Conservation (phyloP, 495 filamentous ascomycete species). For the Neurospora sp. region DNA sequence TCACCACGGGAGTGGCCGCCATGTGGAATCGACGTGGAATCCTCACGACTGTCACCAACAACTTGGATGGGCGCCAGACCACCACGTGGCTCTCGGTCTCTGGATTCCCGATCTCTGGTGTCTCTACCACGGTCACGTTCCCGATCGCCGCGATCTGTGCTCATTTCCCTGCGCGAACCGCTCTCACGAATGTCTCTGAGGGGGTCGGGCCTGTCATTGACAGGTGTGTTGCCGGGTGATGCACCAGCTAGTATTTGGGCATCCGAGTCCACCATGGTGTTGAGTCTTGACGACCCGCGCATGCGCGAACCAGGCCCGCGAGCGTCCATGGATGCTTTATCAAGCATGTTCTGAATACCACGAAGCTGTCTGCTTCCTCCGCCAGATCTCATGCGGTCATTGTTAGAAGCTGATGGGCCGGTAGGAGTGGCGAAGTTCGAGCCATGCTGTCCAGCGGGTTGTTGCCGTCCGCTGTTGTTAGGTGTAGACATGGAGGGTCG, state of each 20-base stretch:
- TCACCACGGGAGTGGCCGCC: not conserved
- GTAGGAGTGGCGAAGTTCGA: conserved; percentile 35
- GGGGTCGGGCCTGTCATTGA: conserved; percentile 33
- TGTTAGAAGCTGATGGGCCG: conserved; percentile 31
- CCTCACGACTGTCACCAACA: conserved; percentile 20
- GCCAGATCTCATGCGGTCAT: conserved; percentile 36
- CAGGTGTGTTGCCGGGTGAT: conserved; percentile 35
- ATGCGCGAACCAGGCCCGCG: conserved; percentile 24
- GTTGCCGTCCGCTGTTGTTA: conserved; percentile 13
- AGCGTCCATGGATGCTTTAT: conserved; percentile 28
- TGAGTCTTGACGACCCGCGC: conserved; percentile 21
- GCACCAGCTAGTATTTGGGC: conserved; percentile 38
- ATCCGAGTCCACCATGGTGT: conserved; percentile 34
- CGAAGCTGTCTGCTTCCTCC: conserved; percentile 32
- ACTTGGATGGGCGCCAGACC: conserved; percentile 20
- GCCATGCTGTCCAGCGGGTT: conserved; percentile 17
- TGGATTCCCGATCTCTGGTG: not conserved
- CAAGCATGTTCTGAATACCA: conserved; percentile 43
- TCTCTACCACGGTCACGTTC: not conserved
- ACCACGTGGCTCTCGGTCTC: conserved; percentile 2
- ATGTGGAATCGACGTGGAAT: not conserved
- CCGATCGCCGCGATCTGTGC: conserved; percentile 6
- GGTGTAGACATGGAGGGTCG: conserved; percentile 21
- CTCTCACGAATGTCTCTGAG: conserved; percentile 14
- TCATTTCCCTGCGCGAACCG: conserved; percentile 12